Percentiles rank a stretch among this genome's conserved stretches.
phyloP scores from a whole-genome alignment of 179 eudicot genomes.

The Gypsophila paniculata region DNA sequence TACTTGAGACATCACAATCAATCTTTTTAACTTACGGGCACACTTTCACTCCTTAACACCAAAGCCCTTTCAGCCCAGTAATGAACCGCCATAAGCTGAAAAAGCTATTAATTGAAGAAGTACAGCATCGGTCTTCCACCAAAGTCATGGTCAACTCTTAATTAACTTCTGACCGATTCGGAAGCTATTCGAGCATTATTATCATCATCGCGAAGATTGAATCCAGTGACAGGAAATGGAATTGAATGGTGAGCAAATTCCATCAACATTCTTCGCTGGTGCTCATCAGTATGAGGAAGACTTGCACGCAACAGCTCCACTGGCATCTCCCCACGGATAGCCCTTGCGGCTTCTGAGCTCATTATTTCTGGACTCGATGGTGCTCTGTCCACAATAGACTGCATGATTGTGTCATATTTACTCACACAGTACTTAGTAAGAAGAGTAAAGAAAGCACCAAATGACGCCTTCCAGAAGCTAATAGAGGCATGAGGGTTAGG shows the following conservation, averaged over 20 bases:
- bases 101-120: slow-evolving; percentile 1
- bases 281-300: slow-evolving; percentile 70
- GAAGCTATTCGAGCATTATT: slow-evolving; percentile 22
- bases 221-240: slow-evolving; percentile 31
- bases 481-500: slow-evolving; percentile 40
- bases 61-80: slow-evolving; percentile 11
- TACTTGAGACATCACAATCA: slow-evolving; percentile 22
- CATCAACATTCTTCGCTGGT: slow-evolving; percentile 49
- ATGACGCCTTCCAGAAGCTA: slow-evolving; percentile 76
- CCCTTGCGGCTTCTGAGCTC: slow-evolving; percentile 49
- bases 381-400: slow-evolving; percentile 41
- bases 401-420: slow-evolving; percentile 63
- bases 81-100: slow-evolving; percentile 2
- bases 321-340: slow-evolving; percentile 65
- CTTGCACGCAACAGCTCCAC: slow-evolving; percentile 72
- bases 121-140: not conserved
- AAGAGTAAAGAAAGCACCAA: slow-evolving; percentile 55
- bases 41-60: slow-evolving; percentile 16
- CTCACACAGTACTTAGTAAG: slow-evolving; percentile 63
- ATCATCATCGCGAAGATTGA: slow-evolving; percentile 31
- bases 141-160: not conserved
- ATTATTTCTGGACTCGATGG: slow-evolving; percentile 31
- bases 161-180: slow-evolving; percentile 25
- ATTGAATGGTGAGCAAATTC: slow-evolving; percentile 57
- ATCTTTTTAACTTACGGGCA: slow-evolving; percentile 25